Percentiles rank a stretch among this genome's conserved stretches.
These are phyloP conservation scores for Omphalea diandra DNA, from an alignment of 441 rosid genomes.

Conservation along the genomic window DNA sequence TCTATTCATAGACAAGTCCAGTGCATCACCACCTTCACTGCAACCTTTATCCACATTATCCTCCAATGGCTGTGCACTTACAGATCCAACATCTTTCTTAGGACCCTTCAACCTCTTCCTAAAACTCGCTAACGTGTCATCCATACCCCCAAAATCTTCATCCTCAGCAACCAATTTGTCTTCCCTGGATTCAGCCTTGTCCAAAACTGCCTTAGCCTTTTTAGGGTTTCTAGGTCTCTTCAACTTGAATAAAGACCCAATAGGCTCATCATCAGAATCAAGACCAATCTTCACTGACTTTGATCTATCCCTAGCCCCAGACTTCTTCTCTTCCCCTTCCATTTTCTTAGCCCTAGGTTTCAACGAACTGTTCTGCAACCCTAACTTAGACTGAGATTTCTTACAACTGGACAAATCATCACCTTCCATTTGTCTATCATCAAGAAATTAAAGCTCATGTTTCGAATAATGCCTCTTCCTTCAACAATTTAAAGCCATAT, in stretches of 20 bases:
- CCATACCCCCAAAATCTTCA: conserved; percentile 78
- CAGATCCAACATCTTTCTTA: conserved; percentile 57
- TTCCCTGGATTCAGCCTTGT: conserved; percentile 34
- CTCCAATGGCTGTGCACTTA: conserved; percentile 24
- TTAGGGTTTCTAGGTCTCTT: conserved; percentile 60
- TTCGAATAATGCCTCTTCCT: conserved; percentile 20
- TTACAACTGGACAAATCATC: conserved; percentile 30
- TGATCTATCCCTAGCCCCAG: conserved; percentile 50
- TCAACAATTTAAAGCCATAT: conserved; percentile 9
- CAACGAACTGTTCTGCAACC: conserved; percentile 34
- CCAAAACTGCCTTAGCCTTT: conserved; percentile 51
- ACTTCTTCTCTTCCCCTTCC: conserved; percentile 59
- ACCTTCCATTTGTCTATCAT: conserved; percentile 40
- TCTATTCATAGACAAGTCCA: conserved; percentile 29
- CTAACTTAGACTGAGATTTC: conserved; percentile 34
- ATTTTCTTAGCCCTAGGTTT: conserved; percentile 41
- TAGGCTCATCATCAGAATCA: conserved; percentile 82
- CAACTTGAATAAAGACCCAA: conserved; percentile 65
- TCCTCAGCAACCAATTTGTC: conserved; percentile 35
- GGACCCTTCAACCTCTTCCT: conserved; percentile 84
- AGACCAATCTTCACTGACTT: conserved; percentile 45
- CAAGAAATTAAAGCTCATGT: conserved; percentile 33
- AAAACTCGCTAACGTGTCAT: conserved; percentile 88
- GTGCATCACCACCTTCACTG: conserved; percentile 28
- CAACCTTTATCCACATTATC: conserved; percentile 33